These are phyloP conservation scores for Fusarium sulawesiense DNA, from an alignment of 2,329 filamentous ascomycete species.

Conservation along the genomic window DNA sequence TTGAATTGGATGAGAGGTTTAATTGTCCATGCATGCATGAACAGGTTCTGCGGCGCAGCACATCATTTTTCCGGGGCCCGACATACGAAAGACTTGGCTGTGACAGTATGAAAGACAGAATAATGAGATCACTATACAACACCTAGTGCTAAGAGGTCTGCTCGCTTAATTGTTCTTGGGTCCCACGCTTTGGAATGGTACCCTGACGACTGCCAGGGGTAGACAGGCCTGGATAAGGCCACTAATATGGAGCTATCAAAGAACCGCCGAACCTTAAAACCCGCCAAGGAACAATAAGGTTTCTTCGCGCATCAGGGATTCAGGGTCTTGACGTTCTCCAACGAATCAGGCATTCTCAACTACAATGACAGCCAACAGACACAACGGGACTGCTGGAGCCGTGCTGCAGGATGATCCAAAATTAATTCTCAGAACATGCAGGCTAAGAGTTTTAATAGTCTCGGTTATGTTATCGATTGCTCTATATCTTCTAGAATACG, in stretches of 20 bases:
- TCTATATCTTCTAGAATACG: background rate
- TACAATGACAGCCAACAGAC: background rate
- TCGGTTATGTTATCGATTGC: background rate
- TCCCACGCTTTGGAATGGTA: background rate
- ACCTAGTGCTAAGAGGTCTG: too few species aligned
- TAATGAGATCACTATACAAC: background rate
- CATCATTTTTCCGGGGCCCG: background rate
- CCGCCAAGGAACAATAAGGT: background rate
- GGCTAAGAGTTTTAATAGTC: background rate
- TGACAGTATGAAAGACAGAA: background rate
- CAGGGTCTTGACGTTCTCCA: background rate
- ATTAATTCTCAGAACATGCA: background rate
- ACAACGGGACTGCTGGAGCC: background rate
- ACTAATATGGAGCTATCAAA: background rate
- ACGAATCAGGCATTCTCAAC: background rate
- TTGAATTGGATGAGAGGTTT: background rate
- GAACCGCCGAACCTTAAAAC: slow-evolving; percentile 7
- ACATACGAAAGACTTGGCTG: background rate
- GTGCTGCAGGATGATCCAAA: background rate
- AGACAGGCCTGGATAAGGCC: background rate
- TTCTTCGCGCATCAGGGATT: background rate
- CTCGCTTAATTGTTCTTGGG: background rate
- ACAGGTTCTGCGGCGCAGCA: background rate
- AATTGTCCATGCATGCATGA: background rate
- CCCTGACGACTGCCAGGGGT: background rate